phyloP scores from a whole-genome alignment of 1,139 yeast genomes.

The Yamadazyma atmosphaerica region DNA sequence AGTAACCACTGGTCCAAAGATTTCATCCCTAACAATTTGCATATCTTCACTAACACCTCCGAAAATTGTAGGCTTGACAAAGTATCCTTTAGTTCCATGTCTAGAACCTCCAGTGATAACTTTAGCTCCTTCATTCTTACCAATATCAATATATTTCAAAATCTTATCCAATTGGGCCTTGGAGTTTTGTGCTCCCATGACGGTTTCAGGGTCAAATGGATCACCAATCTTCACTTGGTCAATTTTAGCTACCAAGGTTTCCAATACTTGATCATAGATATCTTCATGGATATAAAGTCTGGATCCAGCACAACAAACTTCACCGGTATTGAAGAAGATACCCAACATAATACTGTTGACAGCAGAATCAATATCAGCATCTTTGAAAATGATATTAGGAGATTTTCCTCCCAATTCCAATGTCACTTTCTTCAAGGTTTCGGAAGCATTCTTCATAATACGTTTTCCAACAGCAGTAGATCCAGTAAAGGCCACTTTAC shows the following conservation, averaged over 20 bases:
- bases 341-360: conserved; percentile 57
- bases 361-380: conserved; percentile 66
- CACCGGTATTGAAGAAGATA: conserved; percentile 79
- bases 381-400: conserved; percentile 75
- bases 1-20: conserved; percentile 84
- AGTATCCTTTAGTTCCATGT: conserved; percentile 67
- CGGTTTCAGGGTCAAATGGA: conserved; percentile 69
- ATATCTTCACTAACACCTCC: conserved; percentile 66
- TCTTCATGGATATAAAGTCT: conserved; percentile 77
- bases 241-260: conserved; percentile 48
- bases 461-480: conserved; percentile 80
- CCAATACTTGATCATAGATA: conserved; percentile 66
- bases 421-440: conserved; percentile 72
- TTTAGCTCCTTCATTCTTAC: conserved; percentile 74
- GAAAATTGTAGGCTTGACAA: conserved; percentile 77
- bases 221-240: conserved; percentile 67
- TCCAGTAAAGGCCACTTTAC: conserved; percentile 84
- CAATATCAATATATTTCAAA: conserved; percentile 67
- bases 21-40: conserved; percentile 77
- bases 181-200: conserved; percentile 88
- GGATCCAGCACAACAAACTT: conserved; percentile 87
- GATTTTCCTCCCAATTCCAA: conserved; percentile 88
- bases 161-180: conserved; percentile 74
- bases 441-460: conserved; percentile 72
- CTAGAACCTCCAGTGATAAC: conserved; percentile 79